phyloP scores from a whole-genome alignment of 179 eudicot species.

The Spinacia oleracea region DNA sequence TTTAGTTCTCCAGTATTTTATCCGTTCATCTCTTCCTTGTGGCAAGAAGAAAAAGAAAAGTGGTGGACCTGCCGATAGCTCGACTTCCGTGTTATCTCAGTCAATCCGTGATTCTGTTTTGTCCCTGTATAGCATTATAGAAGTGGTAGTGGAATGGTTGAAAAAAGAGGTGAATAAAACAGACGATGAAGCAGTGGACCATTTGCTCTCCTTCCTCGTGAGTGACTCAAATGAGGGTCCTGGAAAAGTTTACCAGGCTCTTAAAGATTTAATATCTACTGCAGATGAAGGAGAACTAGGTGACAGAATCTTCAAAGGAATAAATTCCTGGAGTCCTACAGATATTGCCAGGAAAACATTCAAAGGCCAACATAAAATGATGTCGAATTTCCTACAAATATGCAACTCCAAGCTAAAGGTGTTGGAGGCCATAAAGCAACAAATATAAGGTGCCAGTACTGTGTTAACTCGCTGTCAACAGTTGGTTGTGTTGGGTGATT shows the following conservation, averaged over 20 bases:
- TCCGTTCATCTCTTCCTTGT: conserved; percentile 62
- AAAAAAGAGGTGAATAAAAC: conserved; percentile 56
- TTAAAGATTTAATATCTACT: conserved; percentile 39
- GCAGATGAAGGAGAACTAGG: conserved; percentile 58
- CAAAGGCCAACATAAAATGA: conserved; percentile 45
- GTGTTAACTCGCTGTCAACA: neutral
- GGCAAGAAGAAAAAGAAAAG: conserved; percentile 96
- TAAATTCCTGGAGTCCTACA: conserved; percentile 65
- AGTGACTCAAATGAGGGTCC: conserved; percentile 52
- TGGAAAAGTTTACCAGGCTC: conserved; percentile 54
- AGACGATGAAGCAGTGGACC: conserved; percentile 45
- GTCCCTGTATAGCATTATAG: conserved; percentile 48
- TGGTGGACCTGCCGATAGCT: conserved; percentile 49
- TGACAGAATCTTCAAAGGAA: conserved; percentile 53
- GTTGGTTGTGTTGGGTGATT: neutral
- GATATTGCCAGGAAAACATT: conserved; percentile 59
- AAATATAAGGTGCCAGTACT: conserved; percentile 20
- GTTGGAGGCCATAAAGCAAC: conserved; percentile 42
- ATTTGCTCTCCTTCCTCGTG: conserved; percentile 44
- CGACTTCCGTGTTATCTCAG: conserved; percentile 45
- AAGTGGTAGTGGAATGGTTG: conserved; percentile 57
- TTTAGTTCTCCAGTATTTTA: conserved; percentile 65
- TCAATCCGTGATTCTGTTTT: conserved; percentile 54
- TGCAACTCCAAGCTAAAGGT: conserved; percentile 64
- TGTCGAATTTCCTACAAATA: conserved; percentile 60